phyloP scores from a whole-genome alignment of 2,329 filamentous ascomycete genomes.

The Fusarium hostae region DNA sequence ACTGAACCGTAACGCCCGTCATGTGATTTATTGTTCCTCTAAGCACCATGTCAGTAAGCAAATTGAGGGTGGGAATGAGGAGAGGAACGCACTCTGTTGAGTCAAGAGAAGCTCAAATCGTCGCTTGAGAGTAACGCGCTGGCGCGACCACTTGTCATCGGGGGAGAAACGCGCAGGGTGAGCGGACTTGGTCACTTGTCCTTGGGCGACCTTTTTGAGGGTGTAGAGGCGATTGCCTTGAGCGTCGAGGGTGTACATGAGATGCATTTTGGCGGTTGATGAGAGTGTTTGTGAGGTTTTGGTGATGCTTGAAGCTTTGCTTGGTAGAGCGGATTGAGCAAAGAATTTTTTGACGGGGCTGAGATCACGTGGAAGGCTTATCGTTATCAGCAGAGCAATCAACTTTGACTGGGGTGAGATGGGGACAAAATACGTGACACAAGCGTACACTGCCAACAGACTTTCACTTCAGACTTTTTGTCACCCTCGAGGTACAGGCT shows the following conservation, averaged over 20 bases:
- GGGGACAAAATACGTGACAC: not conserved
- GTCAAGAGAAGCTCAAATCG: conserved; percentile 89
- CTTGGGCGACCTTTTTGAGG: conserved; percentile 86
- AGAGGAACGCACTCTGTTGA: conserved; percentile 69
- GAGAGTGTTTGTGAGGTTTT: conserved; percentile 1
- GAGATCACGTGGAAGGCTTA: conserved; percentile 41
- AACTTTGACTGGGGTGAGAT: not conserved
- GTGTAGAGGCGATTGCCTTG: conserved; percentile 93
- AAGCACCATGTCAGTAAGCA: conserved; percentile 7
- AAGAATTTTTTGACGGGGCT: conserved; percentile 30
- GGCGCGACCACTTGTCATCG: conserved; percentile 98
- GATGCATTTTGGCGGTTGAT: conserved; percentile 60
- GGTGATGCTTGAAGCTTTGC: conserved; percentile 9
- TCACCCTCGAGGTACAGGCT: not conserved
- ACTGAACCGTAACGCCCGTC: conserved; percentile 35
- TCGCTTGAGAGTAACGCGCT: conserved; percentile 94
- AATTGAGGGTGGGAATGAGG: accelerated
- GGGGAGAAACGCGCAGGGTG: conserved; percentile 97
- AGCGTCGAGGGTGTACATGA: conserved; percentile 85
- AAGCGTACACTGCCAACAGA: not conserved
- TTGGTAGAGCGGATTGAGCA: conserved; percentile 12
- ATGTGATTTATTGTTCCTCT: conserved; percentile 40
- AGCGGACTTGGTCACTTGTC: conserved; percentile 92
- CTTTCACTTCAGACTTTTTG: not conserved
- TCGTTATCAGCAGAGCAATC: conserved; percentile 19